phyloP scores from a whole-genome alignment of 164 flowering plant species.

The Dillenia turbinata region DNA sequence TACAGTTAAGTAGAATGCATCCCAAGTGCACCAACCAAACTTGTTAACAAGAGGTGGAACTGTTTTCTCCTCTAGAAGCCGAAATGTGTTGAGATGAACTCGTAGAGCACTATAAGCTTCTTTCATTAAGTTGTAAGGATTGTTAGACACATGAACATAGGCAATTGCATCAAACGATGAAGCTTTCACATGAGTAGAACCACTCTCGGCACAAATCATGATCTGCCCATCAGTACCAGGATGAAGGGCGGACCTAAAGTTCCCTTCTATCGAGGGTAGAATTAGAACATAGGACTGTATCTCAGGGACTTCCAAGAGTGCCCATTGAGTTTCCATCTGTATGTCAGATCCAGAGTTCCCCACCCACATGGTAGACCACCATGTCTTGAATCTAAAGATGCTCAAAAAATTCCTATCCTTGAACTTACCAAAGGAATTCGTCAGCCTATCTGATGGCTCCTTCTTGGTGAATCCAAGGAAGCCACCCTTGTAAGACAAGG shows the following conservation, averaged over 20 bases:
- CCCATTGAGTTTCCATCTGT: conserved; percentile 84
- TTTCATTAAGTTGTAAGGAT: conserved; percentile 72
- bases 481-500: conserved; percentile 43
- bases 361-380: conserved; percentile 92
- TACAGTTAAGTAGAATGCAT: conserved; percentile 72
- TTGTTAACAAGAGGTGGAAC: conserved; percentile 51
- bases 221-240: conserved; percentile 67
- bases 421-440: conserved; percentile 64
- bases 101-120: conserved; percentile 63
- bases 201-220: conserved; percentile 66
- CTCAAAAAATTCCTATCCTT: conserved; percentile 49
- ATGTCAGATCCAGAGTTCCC: conserved; percentile 72
- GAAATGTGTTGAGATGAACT: conserved; percentile 70
- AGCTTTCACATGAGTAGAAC: conserved; percentile 41
- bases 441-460: conserved; percentile 39
- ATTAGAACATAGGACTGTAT: conserved; percentile 53
- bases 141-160: conserved; percentile 68
- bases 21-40: conserved; percentile 97
- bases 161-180: conserved; percentile 52
- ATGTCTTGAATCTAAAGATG: conserved; percentile 79
- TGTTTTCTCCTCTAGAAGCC: conserved; percentile 66
- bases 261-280: conserved; percentile 53
- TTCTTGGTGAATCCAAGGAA: conserved; percentile 51
- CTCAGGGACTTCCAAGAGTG: conserved; percentile 67
- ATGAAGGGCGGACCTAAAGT: conserved; percentile 61